Percentiles rank a stretch among this genome's conserved stretches.
Conservation (phyloP, 2,329 filamentous ascomycete species). For the Diaporthe sp. region DNA sequence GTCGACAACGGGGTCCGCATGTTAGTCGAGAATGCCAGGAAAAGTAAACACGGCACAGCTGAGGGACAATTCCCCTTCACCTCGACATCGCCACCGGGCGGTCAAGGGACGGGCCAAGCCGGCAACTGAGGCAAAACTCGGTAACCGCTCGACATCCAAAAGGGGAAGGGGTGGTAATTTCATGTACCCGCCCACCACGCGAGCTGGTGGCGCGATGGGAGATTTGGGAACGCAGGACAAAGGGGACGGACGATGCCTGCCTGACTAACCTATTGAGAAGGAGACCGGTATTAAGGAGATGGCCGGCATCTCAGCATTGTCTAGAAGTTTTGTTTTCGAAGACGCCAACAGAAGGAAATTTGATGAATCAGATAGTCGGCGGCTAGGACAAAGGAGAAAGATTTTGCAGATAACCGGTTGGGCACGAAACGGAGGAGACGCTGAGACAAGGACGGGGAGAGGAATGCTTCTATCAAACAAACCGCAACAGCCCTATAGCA, state of each 20-base stretch:
- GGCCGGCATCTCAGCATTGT: constrained; percentile 48
- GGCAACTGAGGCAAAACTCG: constrained; percentile 9
- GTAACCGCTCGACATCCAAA: constrained; percentile 25
- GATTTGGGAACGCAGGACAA: constrained; percentile 30
- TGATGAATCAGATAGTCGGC: constrained; percentile 34
- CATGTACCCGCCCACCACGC: constrained; percentile 21
- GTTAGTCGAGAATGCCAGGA: constrained; percentile 15
- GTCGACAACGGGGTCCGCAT: constrained; percentile 2
- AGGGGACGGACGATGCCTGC: constrained; percentile 34
- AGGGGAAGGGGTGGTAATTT: background rate
- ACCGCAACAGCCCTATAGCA: constrained; percentile 23
- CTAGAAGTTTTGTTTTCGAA: constrained; percentile 37
- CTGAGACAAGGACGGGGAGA: constrained; percentile 15
- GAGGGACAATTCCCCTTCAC: background rate
- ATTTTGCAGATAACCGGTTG: background rate
- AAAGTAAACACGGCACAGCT: constrained; percentile 1
- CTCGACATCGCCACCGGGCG: background rate
- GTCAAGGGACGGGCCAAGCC: background rate
- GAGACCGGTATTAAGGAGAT: constrained; percentile 41
- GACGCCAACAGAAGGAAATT: constrained; percentile 42
- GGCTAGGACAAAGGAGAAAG: constrained; percentile 34
- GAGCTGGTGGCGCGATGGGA: constrained; percentile 11
- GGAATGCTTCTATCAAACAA: constrained; percentile 19
- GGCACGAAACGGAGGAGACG: background rate
- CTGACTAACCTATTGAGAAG: constrained; percentile 47